phyloP scores from a whole-genome alignment of 768 basidiomycete species.

The Russula foetens region DNA sequence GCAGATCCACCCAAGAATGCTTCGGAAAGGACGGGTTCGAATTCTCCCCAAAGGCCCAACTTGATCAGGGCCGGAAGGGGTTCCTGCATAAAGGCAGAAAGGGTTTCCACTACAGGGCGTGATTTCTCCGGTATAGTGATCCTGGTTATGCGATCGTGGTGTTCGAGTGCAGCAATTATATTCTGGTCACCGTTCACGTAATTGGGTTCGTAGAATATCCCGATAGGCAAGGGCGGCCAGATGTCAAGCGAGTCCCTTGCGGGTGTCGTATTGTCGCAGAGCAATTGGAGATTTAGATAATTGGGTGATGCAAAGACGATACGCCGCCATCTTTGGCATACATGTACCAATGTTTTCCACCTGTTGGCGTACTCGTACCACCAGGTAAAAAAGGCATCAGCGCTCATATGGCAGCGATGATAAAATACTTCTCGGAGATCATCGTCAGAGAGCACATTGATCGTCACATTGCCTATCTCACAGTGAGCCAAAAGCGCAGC shows the following conservation, averaged over 20 bases:
- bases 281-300: neutral
- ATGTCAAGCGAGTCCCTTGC: neutral
- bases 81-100: neutral
- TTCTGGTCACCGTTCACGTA: neutral
- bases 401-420: too few relatives aligned
- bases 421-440: neutral
- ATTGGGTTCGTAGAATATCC: neutral
- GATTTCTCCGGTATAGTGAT: neutral
- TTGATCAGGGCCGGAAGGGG: neutral
- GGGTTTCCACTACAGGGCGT: neutral
- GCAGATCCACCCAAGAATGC: neutral
- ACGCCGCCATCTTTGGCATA: neutral
- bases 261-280: neutral
- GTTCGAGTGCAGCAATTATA: neutral
- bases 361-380: too few relatives aligned
- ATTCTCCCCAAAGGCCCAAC: neutral
- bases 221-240: neutral
- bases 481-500: too few relatives aligned
- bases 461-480: neutral
- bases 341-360: neutral
- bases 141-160: neutral
- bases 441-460: neutral
- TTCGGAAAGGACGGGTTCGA: neutral
- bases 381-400: too few relatives aligned
- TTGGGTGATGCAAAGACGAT: neutral